These are phyloP conservation scores for Rhynchosporium graminicola DNA, from an alignment of 2,329 filamentous ascomycete species.

Conservation along the genomic window DNA sequence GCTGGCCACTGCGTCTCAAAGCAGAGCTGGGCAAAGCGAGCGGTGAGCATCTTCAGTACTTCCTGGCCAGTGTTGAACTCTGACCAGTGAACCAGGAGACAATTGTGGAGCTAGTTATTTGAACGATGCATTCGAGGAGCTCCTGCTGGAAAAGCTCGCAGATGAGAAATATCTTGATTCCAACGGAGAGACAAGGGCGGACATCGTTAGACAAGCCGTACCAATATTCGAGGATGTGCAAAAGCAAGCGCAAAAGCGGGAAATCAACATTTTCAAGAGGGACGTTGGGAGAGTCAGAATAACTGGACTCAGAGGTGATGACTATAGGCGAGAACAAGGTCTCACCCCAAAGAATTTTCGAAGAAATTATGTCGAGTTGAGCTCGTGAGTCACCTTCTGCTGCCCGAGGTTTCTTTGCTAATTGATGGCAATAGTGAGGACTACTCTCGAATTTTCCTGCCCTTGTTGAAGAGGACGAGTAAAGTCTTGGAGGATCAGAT, in stretches of 20 bases:
- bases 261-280: constrained; percentile 14
- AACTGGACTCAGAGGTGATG: constrained; percentile 21
- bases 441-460: constrained; percentile 26
- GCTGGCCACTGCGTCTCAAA: constrained; percentile 33
- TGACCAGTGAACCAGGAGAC: constrained; percentile 14
- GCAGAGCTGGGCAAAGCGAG: constrained; percentile 27
- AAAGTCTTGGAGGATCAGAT: constrained; percentile 22
- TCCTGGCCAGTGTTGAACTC: no score
- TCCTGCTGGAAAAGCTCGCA: constrained; percentile 14
- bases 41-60: constrained; percentile 19
- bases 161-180: constrained; percentile 22
- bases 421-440: constrained; percentile 19
- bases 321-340: constrained; percentile 1
- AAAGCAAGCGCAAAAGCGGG: constrained; percentile 23
- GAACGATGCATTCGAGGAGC: constrained; percentile 24
- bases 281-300: constrained; percentile 18
- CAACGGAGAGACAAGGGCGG: constrained; percentile 18
- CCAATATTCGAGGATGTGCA: constrained; percentile 24
- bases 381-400: constrained; percentile 9
- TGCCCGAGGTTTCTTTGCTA: neutral
- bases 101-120: constrained; percentile 27
- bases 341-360: constrained; percentile 23
- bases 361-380: constrained; percentile 18
- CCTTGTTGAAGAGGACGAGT: constrained; percentile 21
- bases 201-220: constrained; percentile 17